Base-by-base conservation (phyloP, 495 filamentous ascomycete species). In the Aspergillus cavernicola region DNA sequence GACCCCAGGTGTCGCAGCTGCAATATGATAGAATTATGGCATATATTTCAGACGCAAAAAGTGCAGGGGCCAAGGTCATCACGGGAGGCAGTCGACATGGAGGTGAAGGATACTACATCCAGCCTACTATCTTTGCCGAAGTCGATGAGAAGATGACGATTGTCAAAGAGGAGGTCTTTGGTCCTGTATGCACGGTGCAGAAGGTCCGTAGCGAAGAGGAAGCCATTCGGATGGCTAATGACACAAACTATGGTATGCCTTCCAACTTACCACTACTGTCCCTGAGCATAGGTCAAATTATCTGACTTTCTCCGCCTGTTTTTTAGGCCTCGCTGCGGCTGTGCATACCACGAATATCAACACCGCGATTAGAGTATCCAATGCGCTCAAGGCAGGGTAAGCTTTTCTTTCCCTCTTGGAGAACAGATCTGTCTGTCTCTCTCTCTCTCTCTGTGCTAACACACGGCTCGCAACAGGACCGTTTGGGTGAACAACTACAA, bases 21-120 rank as follows among this genome's bases (percentile, higher is more conserved):
- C 92, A 96, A 63, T 89, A 87, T 58, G 86, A 96, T 46, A 77
- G 83, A n/a, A 83, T 97, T n/a, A 76, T 95, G 20, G 72, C 72
- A 19, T 97, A 87, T 65, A 86, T 96, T 58, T 75, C 87, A 42
- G 63, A 81, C 13, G 92, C 87, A 0, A 86, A 87, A 68, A 69
- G 77, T 10, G 88, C 90, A 59, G 92, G 92, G 26, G 90, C 90
- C 4, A 86, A 75, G 10, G 66, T 95, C n/a, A 70, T 81, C 11
- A 66, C 81, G 40, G 91, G 91, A 28, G 91, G 91, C 4, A 75
- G 84, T 55, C 70, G 38, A 6, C 53, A 60, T 15, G 64, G 55
- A 49, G 41, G 70, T 50, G 62, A 71, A 41, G 76, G 76, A 11
- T 79, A 68, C 57, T 81, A 72, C 50, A 69, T 81, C 16, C 55